phyloP scores from a whole-genome alignment of 2,329 filamentous ascomycete genomes.

The Fusarium sp. region DNA sequence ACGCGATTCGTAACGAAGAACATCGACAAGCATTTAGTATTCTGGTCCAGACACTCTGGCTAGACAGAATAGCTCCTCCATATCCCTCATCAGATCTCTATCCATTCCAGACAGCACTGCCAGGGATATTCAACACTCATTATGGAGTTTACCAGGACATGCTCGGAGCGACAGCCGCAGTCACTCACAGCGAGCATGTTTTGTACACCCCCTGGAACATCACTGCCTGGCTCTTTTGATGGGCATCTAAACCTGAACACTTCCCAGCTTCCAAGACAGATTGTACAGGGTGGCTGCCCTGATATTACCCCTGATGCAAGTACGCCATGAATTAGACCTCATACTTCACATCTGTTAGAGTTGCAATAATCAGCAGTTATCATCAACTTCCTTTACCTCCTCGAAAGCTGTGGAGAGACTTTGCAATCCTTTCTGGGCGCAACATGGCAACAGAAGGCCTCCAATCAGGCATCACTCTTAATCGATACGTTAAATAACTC shows the following conservation, averaged over 20 bases:
- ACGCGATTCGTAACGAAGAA: neutral
- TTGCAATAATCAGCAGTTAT: neutral
- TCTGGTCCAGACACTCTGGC: neutral
- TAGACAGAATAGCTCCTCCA: neutral
- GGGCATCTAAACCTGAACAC: neutral
- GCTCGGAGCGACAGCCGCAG: neutral
- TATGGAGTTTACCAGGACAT: neutral
- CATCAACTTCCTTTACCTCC: neutral
- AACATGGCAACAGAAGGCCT: neutral
- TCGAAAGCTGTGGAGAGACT: neutral
- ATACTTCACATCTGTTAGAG: rapidly evolving
- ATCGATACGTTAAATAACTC: rapidly evolving
- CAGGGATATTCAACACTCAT: rapidly evolving
- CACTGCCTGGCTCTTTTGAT: neutral
- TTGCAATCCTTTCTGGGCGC: neutral
- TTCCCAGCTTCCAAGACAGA: neutral
- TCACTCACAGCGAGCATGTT: neutral
- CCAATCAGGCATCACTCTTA: neutral
- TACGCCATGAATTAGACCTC: neutral
- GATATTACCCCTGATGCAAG: neutral
- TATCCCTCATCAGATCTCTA: rapidly evolving
- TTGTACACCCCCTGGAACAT: neutral
- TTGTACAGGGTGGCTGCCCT: rapidly evolving
- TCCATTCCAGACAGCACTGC: rapidly evolving
- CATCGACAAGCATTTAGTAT: neutral